These are phyloP conservation scores for Cucumis variabilis DNA, from an alignment of 331 rosid genomes.

Conservation along the genomic window DNA sequence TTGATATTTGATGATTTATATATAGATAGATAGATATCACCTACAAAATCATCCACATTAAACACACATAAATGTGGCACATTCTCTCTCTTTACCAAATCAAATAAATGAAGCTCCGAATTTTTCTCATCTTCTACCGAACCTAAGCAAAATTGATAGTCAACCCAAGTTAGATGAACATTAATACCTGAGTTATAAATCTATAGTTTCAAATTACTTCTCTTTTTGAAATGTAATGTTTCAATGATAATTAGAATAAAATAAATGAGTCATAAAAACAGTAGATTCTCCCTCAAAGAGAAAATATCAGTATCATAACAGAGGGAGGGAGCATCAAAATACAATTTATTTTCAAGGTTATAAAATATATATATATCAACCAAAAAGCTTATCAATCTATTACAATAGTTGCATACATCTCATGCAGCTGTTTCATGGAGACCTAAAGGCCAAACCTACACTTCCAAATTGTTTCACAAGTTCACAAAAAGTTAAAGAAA, in stretches of 20 bases:
- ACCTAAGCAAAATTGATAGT: not conserved
- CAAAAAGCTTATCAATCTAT: constrained; percentile 22
- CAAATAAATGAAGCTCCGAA: not conserved
- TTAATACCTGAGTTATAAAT: not conserved
- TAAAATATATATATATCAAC: not conserved
- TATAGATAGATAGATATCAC: no score
- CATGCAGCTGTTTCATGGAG: constrained; percentile 19
- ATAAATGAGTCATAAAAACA: not conserved
- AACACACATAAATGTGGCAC: not conserved
- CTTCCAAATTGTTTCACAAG: constrained; percentile 26
- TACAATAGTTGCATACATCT: constrained; percentile 28
- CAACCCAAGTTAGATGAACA: not conserved
- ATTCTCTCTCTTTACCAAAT: not conserved
- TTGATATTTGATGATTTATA: no score
- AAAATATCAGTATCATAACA: not conserved
- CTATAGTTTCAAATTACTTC: not conserved
- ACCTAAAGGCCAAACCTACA: not conserved
- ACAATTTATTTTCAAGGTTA: not conserved
- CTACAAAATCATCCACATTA: not conserved
- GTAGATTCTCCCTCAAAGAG: not conserved
- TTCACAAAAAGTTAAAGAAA: constrained; percentile 19
- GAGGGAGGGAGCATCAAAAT: not conserved
- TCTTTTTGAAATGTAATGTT: not conserved
- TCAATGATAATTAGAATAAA: not conserved
- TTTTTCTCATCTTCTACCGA: not conserved